These are phyloP conservation scores for Omphalotus guepiniiformis DNA, from an alignment of 768 basidiomycete genomes.

Conservation along the genomic window DNA sequence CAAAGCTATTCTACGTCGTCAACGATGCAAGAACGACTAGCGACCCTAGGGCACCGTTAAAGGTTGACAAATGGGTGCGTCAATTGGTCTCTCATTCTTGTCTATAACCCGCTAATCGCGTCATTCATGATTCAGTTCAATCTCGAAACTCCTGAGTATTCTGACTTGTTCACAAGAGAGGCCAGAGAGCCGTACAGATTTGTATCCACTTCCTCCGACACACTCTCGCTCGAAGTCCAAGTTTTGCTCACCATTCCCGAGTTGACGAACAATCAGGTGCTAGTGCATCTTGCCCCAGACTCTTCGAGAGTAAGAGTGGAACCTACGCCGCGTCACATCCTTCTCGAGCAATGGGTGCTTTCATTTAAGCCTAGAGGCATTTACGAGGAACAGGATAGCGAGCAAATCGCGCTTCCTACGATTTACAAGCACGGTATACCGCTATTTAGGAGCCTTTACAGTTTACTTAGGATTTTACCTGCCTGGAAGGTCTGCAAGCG, in stretches of 20 bases:
- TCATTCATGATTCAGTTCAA: conserved; percentile 55
- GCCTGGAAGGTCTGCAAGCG: conserved; percentile 71
- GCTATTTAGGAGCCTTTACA: conserved; percentile 74
- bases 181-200: conserved; percentile 57
- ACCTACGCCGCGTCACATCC: conserved; percentile 62
- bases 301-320: conserved; percentile 60
- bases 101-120: not conserved
- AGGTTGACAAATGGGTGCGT: conserved; percentile 81
- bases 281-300: conserved; percentile 60
- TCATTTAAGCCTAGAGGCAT: conserved; percentile 30
- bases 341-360: conserved; percentile 71
- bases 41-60: conserved; percentile 38
- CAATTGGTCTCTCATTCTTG: not conserved
- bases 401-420: conserved; percentile 62
- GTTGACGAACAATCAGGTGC: conserved; percentile 61
- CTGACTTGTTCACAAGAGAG: conserved; percentile 60
- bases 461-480: conserved; percentile 68
- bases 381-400: conserved; percentile 18
- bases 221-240: conserved; percentile 59
- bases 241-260: conserved; percentile 72
- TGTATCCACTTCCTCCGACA: conserved; percentile 32
- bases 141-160: conserved; percentile 73
- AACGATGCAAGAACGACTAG: conserved; percentile 67
- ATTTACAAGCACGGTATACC: conserved; percentile 86
- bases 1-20: conserved; percentile 75